Conservation (phyloP, 441 rosid genomes). For the Croton laevigatus region DNA sequence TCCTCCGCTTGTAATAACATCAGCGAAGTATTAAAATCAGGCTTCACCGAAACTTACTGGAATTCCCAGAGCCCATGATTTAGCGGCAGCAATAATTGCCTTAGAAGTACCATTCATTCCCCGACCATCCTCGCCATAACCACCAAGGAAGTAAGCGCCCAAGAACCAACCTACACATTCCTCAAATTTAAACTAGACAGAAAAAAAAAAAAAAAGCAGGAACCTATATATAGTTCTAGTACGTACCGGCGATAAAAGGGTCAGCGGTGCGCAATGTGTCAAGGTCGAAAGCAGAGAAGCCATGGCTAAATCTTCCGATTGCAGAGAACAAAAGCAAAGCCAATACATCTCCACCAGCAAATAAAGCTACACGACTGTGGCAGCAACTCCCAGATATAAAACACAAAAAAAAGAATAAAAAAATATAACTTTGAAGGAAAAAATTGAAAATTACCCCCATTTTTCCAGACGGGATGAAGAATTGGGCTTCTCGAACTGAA, state of each 20-base stretch:
- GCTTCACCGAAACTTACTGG: slow-evolving; percentile 50
- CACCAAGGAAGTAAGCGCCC: slow-evolving; percentile 92
- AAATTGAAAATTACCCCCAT: slow-evolving; percentile 58
- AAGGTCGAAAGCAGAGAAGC: slow-evolving; percentile 54
- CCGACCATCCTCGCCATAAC: slow-evolving; percentile 76
- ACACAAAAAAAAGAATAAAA: not conserved
- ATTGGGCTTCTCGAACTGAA: slow-evolving; percentile 78
- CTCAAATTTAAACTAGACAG: not conserved
- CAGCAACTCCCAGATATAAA: not conserved
- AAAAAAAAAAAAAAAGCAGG: not conserved
- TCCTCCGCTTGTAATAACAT: not conserved
- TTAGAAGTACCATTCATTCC: slow-evolving; percentile 76
- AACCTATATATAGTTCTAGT: not conserved
- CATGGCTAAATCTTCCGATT: slow-evolving; percentile 88
- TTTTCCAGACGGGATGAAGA: slow-evolving; percentile 47
- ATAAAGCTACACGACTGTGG: slow-evolving; percentile 66
- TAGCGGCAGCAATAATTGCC: slow-evolving; percentile 68
- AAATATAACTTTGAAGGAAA: not conserved
- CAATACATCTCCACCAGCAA: slow-evolving; percentile 88
- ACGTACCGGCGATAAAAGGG: slow-evolving; percentile 81
- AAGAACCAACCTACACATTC: slow-evolving; percentile 72
- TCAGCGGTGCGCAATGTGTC: slow-evolving; percentile 85
- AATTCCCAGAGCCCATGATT: slow-evolving; percentile 78
- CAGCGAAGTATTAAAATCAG: not conserved
- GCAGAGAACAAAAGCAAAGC: slow-evolving; percentile 77